Conservation (phyloP, 331 rosid genomes). For the Rhamnella rubrinervis region DNA sequence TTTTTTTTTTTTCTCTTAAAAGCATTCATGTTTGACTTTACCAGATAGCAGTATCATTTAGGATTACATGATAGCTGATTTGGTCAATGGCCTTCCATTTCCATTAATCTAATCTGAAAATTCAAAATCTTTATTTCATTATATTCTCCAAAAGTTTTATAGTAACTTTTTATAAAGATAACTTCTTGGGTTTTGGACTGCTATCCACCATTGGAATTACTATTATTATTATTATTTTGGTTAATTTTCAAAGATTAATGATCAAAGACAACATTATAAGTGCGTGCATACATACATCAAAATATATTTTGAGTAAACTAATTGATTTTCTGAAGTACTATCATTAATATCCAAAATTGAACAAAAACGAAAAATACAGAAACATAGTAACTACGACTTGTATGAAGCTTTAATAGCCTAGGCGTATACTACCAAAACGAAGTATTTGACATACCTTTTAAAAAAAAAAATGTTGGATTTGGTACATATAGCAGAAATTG, state of each 20-base stretch:
- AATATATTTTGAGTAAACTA: too few species aligned
- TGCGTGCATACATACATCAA: too few species aligned
- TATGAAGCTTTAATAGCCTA: too few species aligned
- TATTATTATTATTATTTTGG: slow-evolving; percentile 15
- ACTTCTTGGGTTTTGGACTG: slow-evolving; percentile 36
- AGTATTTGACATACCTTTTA: too few species aligned
- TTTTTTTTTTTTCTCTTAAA: slow-evolving; percentile 16
- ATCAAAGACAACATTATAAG: slow-evolving; percentile 19
- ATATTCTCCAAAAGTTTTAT: slow-evolving; percentile 27
- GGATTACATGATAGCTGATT: slow-evolving; percentile 32
- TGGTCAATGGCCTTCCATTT: slow-evolving; percentile 35
- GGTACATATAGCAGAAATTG: not conserved
- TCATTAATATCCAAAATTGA: too few species aligned
- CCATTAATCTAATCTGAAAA: slow-evolving; percentile 14
- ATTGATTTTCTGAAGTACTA: too few species aligned
- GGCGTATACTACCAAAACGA: too few species aligned
- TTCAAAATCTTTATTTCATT: slow-evolving; percentile 25
- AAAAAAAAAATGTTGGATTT: too few species aligned
- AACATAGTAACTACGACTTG: too few species aligned
- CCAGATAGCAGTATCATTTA: slow-evolving; percentile 34
- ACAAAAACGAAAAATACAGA: too few species aligned
- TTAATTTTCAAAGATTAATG: slow-evolving; percentile 18
- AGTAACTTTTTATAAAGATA: slow-evolving; percentile 33
- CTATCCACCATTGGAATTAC: slow-evolving; percentile 21
- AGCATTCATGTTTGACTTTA: slow-evolving; percentile 38